phyloP scores from a whole-genome alignment of 345 rosid species.

The Salix viminalis region DNA sequence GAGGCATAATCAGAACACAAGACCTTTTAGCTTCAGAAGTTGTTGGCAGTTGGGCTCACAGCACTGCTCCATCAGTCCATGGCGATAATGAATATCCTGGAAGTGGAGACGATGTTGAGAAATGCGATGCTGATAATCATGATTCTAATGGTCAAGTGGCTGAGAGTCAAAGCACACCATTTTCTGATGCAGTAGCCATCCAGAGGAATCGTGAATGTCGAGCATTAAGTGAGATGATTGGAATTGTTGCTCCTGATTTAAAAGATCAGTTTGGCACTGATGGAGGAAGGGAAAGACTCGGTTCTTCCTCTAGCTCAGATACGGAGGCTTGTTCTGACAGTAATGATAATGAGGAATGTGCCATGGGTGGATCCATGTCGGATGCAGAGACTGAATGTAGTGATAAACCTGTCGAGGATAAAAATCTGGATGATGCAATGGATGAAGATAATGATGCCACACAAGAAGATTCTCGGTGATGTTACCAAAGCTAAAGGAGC shows the following conservation, averaged over 20 bases:
- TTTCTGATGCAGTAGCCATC: constrained; percentile 32
- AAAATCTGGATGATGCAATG: constrained; percentile 34
- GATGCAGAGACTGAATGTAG: constrained; percentile 47
- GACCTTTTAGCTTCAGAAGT: constrained; percentile 89
- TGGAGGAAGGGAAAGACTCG: constrained; percentile 29
- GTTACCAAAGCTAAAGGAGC: not conserved
- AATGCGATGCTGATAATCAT: constrained; percentile 26
- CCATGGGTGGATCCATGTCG: constrained; percentile 22
- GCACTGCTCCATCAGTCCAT: constrained; percentile 77
- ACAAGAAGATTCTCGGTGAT: constrained; percentile 34
- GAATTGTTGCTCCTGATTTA: constrained; percentile 58
- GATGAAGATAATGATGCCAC: constrained; percentile 58
- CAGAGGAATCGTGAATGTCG: constrained; percentile 34
- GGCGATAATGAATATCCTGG: constrained; percentile 67
- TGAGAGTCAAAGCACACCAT: constrained; percentile 59
- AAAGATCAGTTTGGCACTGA: constrained; percentile 45
- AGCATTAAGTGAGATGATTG: constrained; percentile 57
- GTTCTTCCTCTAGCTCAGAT: constrained; percentile 47
- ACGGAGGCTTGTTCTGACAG: constrained; percentile 46
- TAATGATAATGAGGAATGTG: constrained; percentile 16
- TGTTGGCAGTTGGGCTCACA: constrained; percentile 81
- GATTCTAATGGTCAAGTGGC: constrained; percentile 44
- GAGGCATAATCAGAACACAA: constrained; percentile 57
- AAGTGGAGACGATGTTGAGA: constrained; percentile 42
- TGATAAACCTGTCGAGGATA: constrained; percentile 28